Evolutionary conservation across 225 moss, liverwort and hornwort species (phyloP), one percentile per base, ranked within the genome.

Genomic region (Climacium dendroides): DNA sequence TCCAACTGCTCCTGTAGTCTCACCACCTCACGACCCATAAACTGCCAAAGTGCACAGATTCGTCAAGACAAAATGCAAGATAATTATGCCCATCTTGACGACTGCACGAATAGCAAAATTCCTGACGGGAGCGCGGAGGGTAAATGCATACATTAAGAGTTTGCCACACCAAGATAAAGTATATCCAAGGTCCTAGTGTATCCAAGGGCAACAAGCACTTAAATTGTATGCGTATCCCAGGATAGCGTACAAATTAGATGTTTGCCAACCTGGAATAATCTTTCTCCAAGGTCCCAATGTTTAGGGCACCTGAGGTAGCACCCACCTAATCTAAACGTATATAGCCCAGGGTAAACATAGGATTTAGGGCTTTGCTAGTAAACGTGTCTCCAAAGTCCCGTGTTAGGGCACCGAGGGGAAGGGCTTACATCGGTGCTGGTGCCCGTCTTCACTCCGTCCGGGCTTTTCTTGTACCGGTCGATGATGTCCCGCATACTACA

Each of bases 401-500:
- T 45, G 59, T 35, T 71, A 59, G 72, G 8, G 45, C 59, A 64
- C 50, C 9, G 14, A 57, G 43, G 37, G 47, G 45, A 61, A 61
- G 59, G 74, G 73, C 88, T 74, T 92, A 94, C 94, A 83, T 89
- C 92, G 23, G 86, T 69, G 79, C 80, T 87, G 90, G 78, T 50
- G 72, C 80, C 83, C 55, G 60, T 67, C 83, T 90, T 91, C 91
- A 77, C 88, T 87, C 91, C 91, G 32, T 91, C 92, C 23, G 92
- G 83, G 61, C 94, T 83, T 85, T 91, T 91, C 91, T 88, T 92
- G 71, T 92, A 94, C 45, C 94, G 92, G 83, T 92, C 92, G 74
- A 94, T 88, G 73, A 94, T 94, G 58, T 91, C 92, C 85, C 87
- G 92, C 89, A 94, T 94, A 87, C 94, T 94, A 57, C 90, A 84